Evolutionary conservation across 176 grass and related monocot genomes (phyloP).

Genomic region (Elymus sibiricus): DNA sequence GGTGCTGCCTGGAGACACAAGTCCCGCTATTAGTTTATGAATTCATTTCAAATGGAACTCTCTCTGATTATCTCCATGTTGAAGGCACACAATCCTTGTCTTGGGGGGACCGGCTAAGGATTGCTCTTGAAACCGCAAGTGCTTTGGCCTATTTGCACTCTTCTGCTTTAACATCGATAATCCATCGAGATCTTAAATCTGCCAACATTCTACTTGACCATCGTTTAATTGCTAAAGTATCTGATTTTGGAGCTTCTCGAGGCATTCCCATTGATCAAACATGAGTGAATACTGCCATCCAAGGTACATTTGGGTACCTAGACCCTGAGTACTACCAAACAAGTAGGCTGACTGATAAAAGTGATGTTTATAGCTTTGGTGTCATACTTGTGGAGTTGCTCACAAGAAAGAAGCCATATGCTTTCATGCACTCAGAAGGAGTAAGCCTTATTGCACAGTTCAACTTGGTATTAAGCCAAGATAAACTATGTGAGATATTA

Average conservation of each 20-base stretch:
- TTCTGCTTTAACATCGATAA: conserved; percentile 28
- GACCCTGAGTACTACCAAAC: conserved; percentile 52
- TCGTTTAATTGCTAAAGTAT: conserved; percentile 17
- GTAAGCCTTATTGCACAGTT: neutral
- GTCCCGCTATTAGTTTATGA: no score
- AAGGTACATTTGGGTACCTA: conserved; percentile 47
- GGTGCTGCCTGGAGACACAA: no score
- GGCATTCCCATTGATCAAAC: conserved; percentile 37
- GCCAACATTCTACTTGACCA: conserved; percentile 40
- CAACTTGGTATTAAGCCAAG: neutral
- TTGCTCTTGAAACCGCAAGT: conserved; percentile 35
- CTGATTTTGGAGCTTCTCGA: conserved; percentile 54
- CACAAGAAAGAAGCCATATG: conserved; percentile 17
- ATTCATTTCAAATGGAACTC: conserved; percentile 39
- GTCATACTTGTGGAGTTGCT: conserved; percentile 49
- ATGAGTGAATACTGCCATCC: conserved; percentile 27
- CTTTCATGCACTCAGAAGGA: neutral
- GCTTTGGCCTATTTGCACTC: conserved; percentile 23
- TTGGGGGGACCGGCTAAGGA: conserved; percentile 37
- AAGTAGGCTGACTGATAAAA: conserved; percentile 32
- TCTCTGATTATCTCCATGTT: conserved; percentile 30
- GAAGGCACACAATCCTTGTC: neutral
- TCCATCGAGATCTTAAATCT: conserved; percentile 48
- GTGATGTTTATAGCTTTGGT: conserved; percentile 48
- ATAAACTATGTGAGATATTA: conserved; percentile 12